Evolutionary conservation across 805 yeast genomes (phyloP), one percentile per base, ranked within the genome.

Genomic region (Torulaspora maleeae): DNA sequence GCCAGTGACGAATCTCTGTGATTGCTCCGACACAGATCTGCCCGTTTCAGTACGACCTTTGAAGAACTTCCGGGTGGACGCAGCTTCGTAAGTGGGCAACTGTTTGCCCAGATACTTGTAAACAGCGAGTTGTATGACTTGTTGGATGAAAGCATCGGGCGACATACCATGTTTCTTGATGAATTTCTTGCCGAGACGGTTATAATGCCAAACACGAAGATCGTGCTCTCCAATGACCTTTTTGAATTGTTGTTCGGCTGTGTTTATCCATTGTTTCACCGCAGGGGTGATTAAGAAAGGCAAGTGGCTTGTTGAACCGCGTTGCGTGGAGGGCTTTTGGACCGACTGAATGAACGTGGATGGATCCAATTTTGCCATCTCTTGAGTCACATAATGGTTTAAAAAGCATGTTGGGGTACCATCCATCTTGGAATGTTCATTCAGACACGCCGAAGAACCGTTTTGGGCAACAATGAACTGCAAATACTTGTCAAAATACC

Each of bases 361-460:
- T 17, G 64, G 64, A 56, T 78, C 69, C 59, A 78, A 63, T 59
- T 77, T 74, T 45, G 65, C 50, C 46, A 90, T 67, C 54, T 79
- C 76, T 43, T 74, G 74, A 52, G 80, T 74, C 32, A 91, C 74
- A 60, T 74, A 81, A 68, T 88, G 88, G 66, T 91, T 91, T 70
- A 91, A 71, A 53, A 88, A 81, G 59, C 87, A 79, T 25, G 96
- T 91, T 61, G 97, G 95, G 8, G 96, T 87, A 51, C 98, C 99
- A 67, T 91, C 99, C 98, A 91, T 91, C 73, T 80, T 85, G 17
- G 97, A 88, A 72, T 91, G 99, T 72, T 91, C 99, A 51, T 95
- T 97, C 61, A 89, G 69, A 71, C 90, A 91, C 0, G 97, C 98
- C 6, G 96, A 86, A 51, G 80, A 75, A 48, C 93, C 96, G 66